Base-by-base conservation (phyloP, 1,139 yeast species). In the Pichia sp. region DNA sequence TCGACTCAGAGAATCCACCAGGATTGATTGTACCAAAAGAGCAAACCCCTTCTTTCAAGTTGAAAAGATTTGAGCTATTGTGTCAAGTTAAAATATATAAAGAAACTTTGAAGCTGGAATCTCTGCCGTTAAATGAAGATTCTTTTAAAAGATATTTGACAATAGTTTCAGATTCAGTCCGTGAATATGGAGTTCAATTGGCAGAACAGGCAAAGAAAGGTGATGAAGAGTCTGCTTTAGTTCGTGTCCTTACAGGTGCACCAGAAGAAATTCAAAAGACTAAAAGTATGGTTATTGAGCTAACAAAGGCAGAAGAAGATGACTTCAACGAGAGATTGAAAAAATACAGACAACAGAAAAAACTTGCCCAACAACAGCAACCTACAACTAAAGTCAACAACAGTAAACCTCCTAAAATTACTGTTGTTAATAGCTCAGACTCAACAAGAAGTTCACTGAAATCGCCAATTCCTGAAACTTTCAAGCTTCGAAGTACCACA, bases 241-340 rank as follows among this genome's bases (percentile, higher is more conserved):
- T 60, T 21, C 52, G 64, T 28, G 55, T 59, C 0, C 41, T 59
- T 21, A 59, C 63, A 1, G 63, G 59, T 11, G 64, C 62, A 1
- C 64, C 64, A 3, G 60, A 54, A 9, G 45, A 44, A 21, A 6
- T 46, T 12, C 35, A 35, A 15, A 40, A 44, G 26, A 35, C 44
- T 4, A 48, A 48, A 25, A 44, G 48, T 39, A 48, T 48, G 51
- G 46, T 48, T 5, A 37, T 32, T 32, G 43, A 35, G 10, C 20
- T 31, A 10, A n/a, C 25, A 7, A 18, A 18, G 5, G 43, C 34
- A 12, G 21, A 30, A 9, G 33, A 39, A 12, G 45, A 41, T 17
- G 45, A 41, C 21, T 44, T 44, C 26, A 35, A 41, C 19, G 43
- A 41, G 17, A 44, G 39, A 23, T 30, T 44, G 18, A 41, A 42